Conservation (phyloP, 768 basidiomycete genomes). For the Russula earlei region DNA sequence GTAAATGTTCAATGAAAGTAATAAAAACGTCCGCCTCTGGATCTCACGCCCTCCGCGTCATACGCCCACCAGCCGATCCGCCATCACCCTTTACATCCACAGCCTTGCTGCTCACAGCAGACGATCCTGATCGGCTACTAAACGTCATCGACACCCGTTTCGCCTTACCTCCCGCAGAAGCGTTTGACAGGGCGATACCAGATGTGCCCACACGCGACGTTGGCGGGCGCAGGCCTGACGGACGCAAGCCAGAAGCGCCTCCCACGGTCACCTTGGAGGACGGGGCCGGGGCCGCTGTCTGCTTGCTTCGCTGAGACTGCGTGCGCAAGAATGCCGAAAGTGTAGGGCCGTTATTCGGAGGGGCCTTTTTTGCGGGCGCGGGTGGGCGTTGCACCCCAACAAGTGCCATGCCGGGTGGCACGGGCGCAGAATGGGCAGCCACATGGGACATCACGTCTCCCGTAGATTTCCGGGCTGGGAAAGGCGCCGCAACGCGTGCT, state of each 20-base stretch:
- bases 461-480: neutral
- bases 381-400: conserved; percentile 11
- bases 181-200: neutral
- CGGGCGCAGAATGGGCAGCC: neutral
- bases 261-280: neutral
- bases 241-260: neutral
- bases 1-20: neutral
- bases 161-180: neutral
- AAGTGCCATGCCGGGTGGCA: neutral
- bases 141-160: neutral
- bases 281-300: neutral
- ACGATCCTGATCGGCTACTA: neutral
- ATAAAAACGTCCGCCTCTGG: neutral
- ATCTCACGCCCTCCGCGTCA: conserved; percentile 8
- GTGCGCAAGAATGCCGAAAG: neutral
- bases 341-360: neutral
- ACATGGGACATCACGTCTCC: no score
- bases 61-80: neutral
- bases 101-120: neutral
- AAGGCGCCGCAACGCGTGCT: neutral
- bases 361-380: neutral
- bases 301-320: neutral
- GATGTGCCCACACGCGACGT: neutral
- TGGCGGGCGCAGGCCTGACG: conserved; percentile 4
- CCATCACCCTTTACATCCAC: neutral